These are phyloP conservation scores for Rhodotorula glutinis DNA, from an alignment of 1,284 basidiomycete species.

Conservation along the genomic window DNA sequence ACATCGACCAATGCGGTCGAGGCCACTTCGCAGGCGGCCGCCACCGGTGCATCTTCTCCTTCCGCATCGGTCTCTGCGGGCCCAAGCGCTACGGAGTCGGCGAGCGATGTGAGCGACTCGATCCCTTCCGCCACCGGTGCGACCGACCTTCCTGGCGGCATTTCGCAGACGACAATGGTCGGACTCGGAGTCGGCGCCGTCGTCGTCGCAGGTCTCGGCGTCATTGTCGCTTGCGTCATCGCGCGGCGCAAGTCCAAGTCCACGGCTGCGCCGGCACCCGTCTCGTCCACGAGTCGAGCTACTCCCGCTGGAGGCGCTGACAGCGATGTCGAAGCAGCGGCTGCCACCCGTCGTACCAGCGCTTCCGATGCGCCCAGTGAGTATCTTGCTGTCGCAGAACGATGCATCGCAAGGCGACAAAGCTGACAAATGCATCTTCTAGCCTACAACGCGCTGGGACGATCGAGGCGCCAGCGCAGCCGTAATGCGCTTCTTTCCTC, in stretches of 20 bases:
- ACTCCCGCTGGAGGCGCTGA: too few relatives aligned
- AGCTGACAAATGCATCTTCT: background rate
- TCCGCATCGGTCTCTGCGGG: too few relatives aligned
- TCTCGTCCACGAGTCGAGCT: too few relatives aligned
- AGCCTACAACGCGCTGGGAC: conserved; percentile 9
- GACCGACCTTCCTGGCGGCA: background rate
- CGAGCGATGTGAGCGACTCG: too few relatives aligned
- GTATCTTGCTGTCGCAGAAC: too few relatives aligned
- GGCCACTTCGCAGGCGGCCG: too few relatives aligned
- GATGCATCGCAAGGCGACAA: too few relatives aligned
- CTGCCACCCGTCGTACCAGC: background rate
- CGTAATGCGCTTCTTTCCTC: conserved; percentile 1
- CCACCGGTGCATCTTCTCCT: too few relatives aligned
- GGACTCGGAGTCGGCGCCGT: conserved; percentile 5
- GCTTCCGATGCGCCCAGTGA: too few relatives aligned
- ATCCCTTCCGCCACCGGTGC: background rate
- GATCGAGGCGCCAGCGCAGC: background rate
- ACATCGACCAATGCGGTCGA: background rate
- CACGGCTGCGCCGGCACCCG: background rate
- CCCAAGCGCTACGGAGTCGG: too few relatives aligned
- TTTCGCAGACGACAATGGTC: conserved; percentile 6
- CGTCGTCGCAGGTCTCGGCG: background rate
- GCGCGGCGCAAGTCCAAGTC: background rate
- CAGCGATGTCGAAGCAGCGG: background rate
- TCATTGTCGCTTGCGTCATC: conserved; percentile 9